These are phyloP conservation scores for Mycena albidolilacea DNA, from an alignment of 768 basidiomycete genomes.

Conservation along the genomic window DNA sequence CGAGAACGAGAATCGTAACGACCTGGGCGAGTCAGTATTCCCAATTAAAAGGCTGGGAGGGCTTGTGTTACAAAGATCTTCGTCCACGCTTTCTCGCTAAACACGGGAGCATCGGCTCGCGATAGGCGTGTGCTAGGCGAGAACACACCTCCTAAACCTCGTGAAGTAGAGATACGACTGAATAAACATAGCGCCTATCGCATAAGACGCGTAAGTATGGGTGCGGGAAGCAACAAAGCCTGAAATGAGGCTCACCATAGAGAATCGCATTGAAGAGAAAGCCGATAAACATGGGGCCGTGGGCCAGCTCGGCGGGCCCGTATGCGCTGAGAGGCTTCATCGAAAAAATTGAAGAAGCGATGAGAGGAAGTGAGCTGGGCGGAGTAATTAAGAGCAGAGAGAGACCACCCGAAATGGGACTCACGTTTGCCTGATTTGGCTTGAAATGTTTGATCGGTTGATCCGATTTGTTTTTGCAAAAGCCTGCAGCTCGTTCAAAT, in stretches of 20 bases:
- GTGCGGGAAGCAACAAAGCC: background rate
- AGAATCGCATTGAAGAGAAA: background rate
- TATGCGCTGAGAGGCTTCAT: background rate
- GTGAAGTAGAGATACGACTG: background rate
- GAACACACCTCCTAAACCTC: background rate
- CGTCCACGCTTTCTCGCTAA: no score
- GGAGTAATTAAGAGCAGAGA: background rate
- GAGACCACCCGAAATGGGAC: background rate
- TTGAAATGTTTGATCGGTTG: no score
- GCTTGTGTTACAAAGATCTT: no score
- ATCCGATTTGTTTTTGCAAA: no score
- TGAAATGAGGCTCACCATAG: background rate
- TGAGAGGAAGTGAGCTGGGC: background rate
- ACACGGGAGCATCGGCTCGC: no score
- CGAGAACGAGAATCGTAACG: slow-evolving; percentile 48
- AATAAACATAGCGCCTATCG: background rate
- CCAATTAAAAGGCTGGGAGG: no score
- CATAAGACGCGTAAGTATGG: background rate
- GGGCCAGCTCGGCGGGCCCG: background rate
- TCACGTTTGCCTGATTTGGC: no score
- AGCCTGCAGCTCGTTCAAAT: no score
- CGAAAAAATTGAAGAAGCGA: no score
- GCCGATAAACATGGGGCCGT: background rate
- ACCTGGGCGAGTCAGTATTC: slow-evolving; percentile 6
- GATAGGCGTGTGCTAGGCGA: no score